Evolutionary conservation across 306 rosid genomes (phyloP).

Genomic region (Hippophae tibetana): DNA sequence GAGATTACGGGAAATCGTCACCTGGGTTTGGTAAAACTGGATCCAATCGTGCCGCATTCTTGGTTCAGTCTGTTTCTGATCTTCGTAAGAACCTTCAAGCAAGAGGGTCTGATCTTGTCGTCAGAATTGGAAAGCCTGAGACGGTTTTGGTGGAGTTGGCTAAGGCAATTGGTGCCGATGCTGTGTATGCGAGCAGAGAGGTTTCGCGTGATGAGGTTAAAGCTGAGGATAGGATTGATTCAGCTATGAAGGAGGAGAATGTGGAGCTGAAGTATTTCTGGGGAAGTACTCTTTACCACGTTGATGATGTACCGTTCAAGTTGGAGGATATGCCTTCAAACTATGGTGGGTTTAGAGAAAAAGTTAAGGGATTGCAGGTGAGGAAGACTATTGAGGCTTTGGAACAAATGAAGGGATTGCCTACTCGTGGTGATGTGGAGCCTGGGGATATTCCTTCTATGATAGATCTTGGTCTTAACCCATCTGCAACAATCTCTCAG

Average conservation of each 20-base stretch:
- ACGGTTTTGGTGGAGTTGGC: constrained; percentile 66
- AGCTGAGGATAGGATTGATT: constrained; percentile 66
- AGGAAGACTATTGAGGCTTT: constrained; percentile 79
- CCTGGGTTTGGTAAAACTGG: constrained; percentile 89
- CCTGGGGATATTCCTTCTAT: constrained; percentile 80
- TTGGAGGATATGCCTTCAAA: constrained; percentile 86
- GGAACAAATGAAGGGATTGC: constrained; percentile 83
- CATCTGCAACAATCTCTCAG: constrained; percentile 62
- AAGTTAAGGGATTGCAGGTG: constrained; percentile 56
- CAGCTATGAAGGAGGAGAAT: constrained; percentile 71
- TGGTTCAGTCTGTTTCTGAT: constrained; percentile 68
- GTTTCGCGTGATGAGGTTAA: constrained; percentile 80
- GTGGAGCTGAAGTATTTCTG: constrained; percentile 81
- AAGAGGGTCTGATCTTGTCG: constrained; percentile 82
- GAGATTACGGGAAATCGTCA: constrained; percentile 73
- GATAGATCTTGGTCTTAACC: constrained; percentile 70
- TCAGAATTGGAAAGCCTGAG: constrained; percentile 79
- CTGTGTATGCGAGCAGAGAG: constrained; percentile 66
- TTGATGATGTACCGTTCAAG: constrained; percentile 78
- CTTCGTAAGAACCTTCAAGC: constrained; percentile 63
- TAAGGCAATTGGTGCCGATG: constrained; percentile 79
- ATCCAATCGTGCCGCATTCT: constrained; percentile 64
- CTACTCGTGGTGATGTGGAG: constrained; percentile 79
- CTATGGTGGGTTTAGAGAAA: constrained; percentile 75
- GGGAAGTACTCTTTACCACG: constrained; percentile 88